A percentile compares a stretch with the other conserved stretches of the same genome.
These are phyloP conservation scores for Hysterium pulicare DNA, from an alignment of 2,329 filamentous ascomycete species.

Conservation along the genomic window DNA sequence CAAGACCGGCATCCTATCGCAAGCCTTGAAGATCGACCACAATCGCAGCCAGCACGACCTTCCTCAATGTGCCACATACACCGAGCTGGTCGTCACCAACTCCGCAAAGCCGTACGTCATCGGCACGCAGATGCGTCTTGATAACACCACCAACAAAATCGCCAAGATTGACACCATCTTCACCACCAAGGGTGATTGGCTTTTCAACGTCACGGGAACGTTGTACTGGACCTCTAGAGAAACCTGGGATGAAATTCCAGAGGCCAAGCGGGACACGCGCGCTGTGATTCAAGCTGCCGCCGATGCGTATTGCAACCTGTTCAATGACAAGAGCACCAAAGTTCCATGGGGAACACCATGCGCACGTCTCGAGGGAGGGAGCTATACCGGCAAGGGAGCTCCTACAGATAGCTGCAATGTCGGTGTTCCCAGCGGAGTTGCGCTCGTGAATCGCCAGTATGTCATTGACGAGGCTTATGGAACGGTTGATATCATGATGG, in stretches of 20 bases:
- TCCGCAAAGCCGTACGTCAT: constrained; percentile 20
- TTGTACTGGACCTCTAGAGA: constrained; percentile 11
- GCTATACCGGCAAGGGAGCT: constrained; percentile 22
- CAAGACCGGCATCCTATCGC: neutral
- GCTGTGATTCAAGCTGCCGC: constrained; percentile 12
- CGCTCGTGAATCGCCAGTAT: constrained; percentile 16
- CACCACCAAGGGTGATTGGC: constrained; percentile 25
- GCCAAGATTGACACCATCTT: constrained; percentile 21
- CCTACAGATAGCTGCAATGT: constrained; percentile 11
- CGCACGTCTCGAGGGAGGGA: constrained; percentile 22
- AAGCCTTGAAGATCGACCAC: neutral
- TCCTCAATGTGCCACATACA: neutral
- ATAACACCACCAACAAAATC: constrained; percentile 21
- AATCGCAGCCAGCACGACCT: neutral
- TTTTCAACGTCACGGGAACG: constrained; percentile 20
- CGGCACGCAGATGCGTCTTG: constrained; percentile 18
- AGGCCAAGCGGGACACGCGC: constrained; percentile 10
- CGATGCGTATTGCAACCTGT: constrained; percentile 14
- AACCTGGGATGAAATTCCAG: constrained; percentile 12
- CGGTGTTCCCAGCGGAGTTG: constrained; percentile 6
- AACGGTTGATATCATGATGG: constrained; percentile 15
- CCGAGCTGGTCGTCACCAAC: constrained; percentile 14
- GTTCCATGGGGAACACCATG: constrained; percentile 24
- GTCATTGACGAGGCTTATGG: constrained; percentile 24
- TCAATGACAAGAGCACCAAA: constrained; percentile 11